Evolutionary conservation across 768 basidiomycete species (phyloP).

Genomic region (Mrakia frigida): DNA sequence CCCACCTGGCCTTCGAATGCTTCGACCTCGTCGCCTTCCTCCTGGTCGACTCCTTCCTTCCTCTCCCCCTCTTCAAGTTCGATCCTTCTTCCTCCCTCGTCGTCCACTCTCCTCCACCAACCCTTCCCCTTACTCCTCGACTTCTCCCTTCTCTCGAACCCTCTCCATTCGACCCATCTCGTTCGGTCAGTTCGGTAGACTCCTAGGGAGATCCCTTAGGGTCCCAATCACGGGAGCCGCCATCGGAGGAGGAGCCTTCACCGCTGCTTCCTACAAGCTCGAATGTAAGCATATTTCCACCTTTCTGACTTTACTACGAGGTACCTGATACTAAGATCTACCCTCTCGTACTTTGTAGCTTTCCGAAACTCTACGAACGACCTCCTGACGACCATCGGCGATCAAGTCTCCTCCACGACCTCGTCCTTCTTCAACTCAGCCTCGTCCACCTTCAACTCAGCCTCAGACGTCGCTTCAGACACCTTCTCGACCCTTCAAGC

Average conservation of each 20-base stretch:
- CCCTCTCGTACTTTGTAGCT: background rate
- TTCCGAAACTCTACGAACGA: constrained; percentile 24
- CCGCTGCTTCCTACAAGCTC: constrained; percentile 27
- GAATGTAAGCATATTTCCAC: constrained; percentile 18
- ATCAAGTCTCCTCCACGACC: constrained; percentile 18
- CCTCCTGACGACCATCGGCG: constrained; percentile 11
- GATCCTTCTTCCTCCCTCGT: constrained; percentile 1
- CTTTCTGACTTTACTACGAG: background rate
- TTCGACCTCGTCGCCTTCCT: background rate
- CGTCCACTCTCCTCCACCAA: background rate
- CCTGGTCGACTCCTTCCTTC: background rate
- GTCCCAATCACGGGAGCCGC: constrained; percentile 28
- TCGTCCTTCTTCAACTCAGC: constrained; percentile 25
- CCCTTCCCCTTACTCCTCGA: background rate
- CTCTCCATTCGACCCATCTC: constrained; percentile 28
- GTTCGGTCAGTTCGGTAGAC: constrained; percentile 29
- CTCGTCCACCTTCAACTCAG: constrained; percentile 6
- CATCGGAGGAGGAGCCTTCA: constrained; percentile 28
- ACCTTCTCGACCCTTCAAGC: constrained; percentile 9
- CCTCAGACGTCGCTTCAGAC: constrained; percentile 5
- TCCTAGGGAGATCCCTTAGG: constrained; percentile 23
- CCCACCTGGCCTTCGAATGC: background rate
- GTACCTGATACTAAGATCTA: background rate
- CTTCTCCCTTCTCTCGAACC: constrained; percentile 1
- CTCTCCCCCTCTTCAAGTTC: constrained; percentile 7